Evolutionary conservation across 2,329 filamentous ascomycete species (phyloP).

Genomic region (Apiospora malaysiana): DNA sequence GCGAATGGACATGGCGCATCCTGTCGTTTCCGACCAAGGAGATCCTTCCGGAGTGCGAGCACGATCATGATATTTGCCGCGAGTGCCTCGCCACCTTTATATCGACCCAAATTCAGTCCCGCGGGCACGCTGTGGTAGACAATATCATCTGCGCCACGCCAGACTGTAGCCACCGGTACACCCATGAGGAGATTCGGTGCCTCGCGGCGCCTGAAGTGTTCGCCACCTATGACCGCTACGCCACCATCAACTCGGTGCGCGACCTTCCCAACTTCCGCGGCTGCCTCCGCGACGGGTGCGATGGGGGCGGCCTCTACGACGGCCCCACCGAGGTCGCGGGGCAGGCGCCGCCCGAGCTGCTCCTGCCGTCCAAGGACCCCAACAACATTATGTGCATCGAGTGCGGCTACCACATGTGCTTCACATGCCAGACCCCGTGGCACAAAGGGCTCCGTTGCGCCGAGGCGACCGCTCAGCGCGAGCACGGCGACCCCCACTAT

Average conservation of each 20-base stretch:
- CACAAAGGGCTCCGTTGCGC: slow-evolving; percentile 34
- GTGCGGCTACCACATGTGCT: slow-evolving; percentile 37
- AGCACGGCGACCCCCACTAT: slow-evolving; percentile 10
- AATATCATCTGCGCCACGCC: slow-evolving; percentile 26
- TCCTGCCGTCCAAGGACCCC: slow-evolving; percentile 16
- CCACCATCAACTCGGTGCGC: slow-evolving; percentile 25
- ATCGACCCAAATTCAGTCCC: slow-evolving; percentile 44
- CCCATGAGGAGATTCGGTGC: slow-evolving; percentile 25
- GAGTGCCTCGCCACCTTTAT: slow-evolving; percentile 25
- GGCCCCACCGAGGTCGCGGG: slow-evolving; percentile 16
- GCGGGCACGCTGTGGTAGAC: slow-evolving; percentile 44
- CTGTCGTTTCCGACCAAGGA: slow-evolving; percentile 24
- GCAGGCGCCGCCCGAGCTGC: background rate
- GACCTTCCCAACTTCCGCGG: slow-evolving; percentile 29
- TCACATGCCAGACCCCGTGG: slow-evolving; percentile 34
- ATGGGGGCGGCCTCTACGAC: slow-evolving; percentile 33
- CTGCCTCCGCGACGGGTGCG: slow-evolving; percentile 35
- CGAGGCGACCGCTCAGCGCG: slow-evolving; percentile 26
- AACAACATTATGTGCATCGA: slow-evolving; percentile 32
- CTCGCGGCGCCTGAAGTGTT: slow-evolving; percentile 25
- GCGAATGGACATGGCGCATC: slow-evolving; percentile 29
- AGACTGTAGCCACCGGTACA: slow-evolving; percentile 24
- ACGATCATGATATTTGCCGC: slow-evolving; percentile 26
- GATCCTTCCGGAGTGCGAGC: slow-evolving; percentile 24
- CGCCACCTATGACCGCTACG: slow-evolving; percentile 26